These are phyloP conservation scores for Epichloe coenophiala DNA, from an alignment of 2,329 filamentous ascomycete genomes.

Conservation along the genomic window DNA sequence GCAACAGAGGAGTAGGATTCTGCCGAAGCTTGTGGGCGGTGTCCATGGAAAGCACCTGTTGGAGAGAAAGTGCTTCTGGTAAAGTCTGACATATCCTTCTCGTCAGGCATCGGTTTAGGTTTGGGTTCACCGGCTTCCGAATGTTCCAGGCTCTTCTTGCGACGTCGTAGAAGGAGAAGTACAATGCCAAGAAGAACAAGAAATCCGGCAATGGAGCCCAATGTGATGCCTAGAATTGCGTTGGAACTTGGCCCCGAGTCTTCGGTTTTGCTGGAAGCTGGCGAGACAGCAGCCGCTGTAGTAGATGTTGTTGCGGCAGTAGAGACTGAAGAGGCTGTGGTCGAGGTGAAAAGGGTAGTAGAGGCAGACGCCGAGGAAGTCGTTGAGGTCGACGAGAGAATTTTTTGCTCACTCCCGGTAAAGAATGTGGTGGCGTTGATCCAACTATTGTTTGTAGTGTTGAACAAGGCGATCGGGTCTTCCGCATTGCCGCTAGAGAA, in stretches of 20 bases:
- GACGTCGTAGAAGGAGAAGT: conserved; percentile 42
- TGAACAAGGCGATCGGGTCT: conserved; percentile 62
- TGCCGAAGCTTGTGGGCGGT: conserved; percentile 38
- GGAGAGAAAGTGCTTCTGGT: conserved; percentile 27
- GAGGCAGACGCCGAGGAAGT: conserved; percentile 16
- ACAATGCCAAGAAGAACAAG: conserved; percentile 56
- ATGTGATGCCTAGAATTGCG: conserved; percentile 63
- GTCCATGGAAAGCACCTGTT: conserved; percentile 31
- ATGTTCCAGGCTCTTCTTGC: conserved; percentile 41
- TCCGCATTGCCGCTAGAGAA: conserved; percentile 61
- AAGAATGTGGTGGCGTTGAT: conserved; percentile 55
- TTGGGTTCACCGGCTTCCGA: conserved; percentile 29
- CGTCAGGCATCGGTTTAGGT: conserved; percentile 33
- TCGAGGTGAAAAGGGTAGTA: conserved; percentile 8
- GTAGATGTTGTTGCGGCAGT: conserved; percentile 11
- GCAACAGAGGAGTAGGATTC: conserved; percentile 50
- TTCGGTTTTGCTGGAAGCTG: not conserved
- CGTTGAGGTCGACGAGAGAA: conserved; percentile 19
- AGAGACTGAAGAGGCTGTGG: conserved; percentile 8
- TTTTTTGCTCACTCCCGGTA: conserved; percentile 28
- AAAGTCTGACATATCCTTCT: conserved; percentile 42
- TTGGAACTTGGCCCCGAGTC: conserved; percentile 25
- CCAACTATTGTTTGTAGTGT: conserved; percentile 66
- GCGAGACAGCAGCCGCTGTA: conserved; percentile 8
- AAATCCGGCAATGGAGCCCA: conserved; percentile 69